Base-by-base conservation (phyloP, 192 early-diverging fungal genomes). In the Rhizophagus sp. region DNA sequence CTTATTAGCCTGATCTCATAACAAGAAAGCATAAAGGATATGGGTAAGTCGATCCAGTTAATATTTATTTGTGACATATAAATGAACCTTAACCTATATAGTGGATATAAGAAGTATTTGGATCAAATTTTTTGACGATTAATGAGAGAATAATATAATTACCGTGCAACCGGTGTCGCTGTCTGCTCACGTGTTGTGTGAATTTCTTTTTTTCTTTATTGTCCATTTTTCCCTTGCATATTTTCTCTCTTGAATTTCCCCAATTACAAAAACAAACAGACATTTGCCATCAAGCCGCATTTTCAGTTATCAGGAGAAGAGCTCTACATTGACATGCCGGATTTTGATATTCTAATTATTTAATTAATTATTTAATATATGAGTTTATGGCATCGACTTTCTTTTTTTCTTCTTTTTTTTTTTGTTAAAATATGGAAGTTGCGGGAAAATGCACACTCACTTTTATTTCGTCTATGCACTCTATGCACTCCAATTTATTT, bases 1-100 rank as follows among this genome's bases (percentile, higher is more conserved):
- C 13, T 73, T 47, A 36, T 24, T 82, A 92, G 91, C 92, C 94
- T 0, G 94, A 96, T 80, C 81, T 88, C 47, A 73, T 84, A 24
- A 84, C 88, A 50, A 88, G 94, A 47, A 93, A 92, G 76, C 95
- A 96, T 83, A 89, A 88, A 66, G 92, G 92, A 47, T 95, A 92
- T 88, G 96, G 96, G 91, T 94, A 87, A 84, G 90, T 82, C 33
- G 47, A 70, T 17, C 39, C 9, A 74, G 15, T 36, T 33, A 24
- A 71, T 62, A 22, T 62, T 65, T 62, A 52, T 30, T 30, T 30
- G 30, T 49, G 24, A 7, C 8, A 11, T 24, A 11, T 70, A 41
- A n/a, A n/a, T 39, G 15, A 70, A 39, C 1, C 9, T 33, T 39
- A 39, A 36, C 24, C 1, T 69, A 36, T 69, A 69, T 69, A 36